phyloP scores from a whole-genome alignment of 495 filamentous ascomycete genomes.

The Opeltia flavorubescens region DNA sequence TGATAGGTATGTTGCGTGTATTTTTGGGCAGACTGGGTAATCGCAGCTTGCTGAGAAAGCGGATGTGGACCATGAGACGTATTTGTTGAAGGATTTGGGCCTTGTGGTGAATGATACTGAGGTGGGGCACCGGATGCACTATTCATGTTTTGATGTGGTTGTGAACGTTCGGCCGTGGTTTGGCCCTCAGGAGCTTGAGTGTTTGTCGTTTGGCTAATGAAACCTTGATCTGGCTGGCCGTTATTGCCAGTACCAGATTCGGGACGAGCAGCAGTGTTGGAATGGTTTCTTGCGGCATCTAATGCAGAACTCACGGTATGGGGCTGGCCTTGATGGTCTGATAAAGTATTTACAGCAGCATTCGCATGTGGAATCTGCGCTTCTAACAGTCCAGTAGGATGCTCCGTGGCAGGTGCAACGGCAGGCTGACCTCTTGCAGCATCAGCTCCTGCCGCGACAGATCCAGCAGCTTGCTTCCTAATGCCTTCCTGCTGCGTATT shows the following conservation, averaged over 20 bases:
- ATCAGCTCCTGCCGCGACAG: not conserved
- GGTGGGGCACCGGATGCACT: conserved; percentile 31
- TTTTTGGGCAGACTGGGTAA: conserved; percentile 42
- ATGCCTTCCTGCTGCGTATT: conserved; percentile 25
- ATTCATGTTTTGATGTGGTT: conserved; percentile 22
- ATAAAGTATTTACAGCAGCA: not conserved
- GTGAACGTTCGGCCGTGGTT: conserved; percentile 32
- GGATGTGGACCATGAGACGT: conserved; percentile 36
- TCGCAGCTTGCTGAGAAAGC: conserved; percentile 47
- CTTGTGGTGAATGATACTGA: conserved; percentile 26
- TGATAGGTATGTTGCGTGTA: conserved; percentile 33
- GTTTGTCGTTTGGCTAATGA: conserved; percentile 12
- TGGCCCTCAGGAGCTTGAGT: conserved; percentile 29
- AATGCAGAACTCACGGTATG: conserved; percentile 41
- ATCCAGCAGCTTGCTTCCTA: not conserved
- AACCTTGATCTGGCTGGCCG: conserved; percentile 6
- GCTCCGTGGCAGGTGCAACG: not conserved
- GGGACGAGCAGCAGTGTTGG: conserved; percentile 21
- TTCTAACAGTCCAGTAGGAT: not conserved
- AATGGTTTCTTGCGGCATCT: conserved; percentile 35
- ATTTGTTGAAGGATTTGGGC: conserved; percentile 12
- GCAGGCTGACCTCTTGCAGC: conserved; percentile 10
- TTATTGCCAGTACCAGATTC: conserved; percentile 10
- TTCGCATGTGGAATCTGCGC: not conserved
- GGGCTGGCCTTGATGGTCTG: conserved; percentile 28